Percentiles rank a stretch among this genome's conserved stretches.
These are phyloP conservation scores for Cytauxzoon felis DNA, from an alignment of 169 alveolate species.

Conservation along the genomic window DNA sequence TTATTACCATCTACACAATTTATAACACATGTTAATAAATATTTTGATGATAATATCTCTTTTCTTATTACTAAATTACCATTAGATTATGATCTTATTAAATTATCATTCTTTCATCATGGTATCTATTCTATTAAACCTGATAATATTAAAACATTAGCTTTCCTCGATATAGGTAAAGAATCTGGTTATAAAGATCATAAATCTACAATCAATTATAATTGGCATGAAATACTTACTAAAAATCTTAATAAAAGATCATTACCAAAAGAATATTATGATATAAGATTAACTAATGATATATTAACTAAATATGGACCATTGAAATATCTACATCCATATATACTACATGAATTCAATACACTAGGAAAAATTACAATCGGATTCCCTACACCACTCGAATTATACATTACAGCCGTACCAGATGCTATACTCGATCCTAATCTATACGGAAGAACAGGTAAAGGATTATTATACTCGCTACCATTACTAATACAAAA, in stretches of 20 bases:
- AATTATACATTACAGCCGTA: slow-evolving; percentile 35
- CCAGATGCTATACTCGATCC: slow-evolving; percentile 59
- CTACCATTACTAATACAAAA: slow-evolving; percentile 19
- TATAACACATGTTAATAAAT: not conserved
- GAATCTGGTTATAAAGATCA: not conserved
- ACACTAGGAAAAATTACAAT: slow-evolving; percentile 3
- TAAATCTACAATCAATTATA: not conserved
- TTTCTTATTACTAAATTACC: slow-evolving; percentile 38
- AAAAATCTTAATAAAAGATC: not conserved
- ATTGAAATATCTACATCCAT: not conserved
- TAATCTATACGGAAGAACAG: slow-evolving; percentile 22
- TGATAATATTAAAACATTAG: slow-evolving; percentile 2
- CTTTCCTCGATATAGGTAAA: not conserved
- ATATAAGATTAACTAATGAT: not conserved
- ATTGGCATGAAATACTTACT: not conserved
- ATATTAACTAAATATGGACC: not conserved
- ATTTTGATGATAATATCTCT: slow-evolving; percentile 37
- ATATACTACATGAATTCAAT: not conserved
- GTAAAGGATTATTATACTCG: slow-evolving; percentile 38
- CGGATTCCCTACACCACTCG: slow-evolving; percentile 58
- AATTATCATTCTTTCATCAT: slow-evolving; percentile 19
- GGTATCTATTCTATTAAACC: slow-evolving; percentile 26
- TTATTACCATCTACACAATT: slow-evolving; percentile 10
- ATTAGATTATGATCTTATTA: slow-evolving; percentile 20
- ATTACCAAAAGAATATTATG: not conserved